Base-by-base conservation (phyloP, 495 filamentous ascomycete species). In the Lasiosphaeria miniovina region DNA sequence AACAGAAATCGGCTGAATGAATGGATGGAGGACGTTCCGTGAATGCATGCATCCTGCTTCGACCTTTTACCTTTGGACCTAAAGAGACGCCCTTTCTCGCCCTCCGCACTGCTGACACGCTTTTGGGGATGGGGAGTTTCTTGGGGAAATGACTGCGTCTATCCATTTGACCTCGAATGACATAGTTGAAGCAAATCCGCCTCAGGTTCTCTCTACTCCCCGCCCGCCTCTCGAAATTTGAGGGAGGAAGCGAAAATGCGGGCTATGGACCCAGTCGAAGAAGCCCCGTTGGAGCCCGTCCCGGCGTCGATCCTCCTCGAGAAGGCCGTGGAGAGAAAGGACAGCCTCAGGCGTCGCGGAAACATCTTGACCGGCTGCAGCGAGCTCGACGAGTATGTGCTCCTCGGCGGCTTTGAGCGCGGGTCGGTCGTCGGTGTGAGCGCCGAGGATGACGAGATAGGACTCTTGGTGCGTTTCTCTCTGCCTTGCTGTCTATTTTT, bases 351-450 rank as follows among this genome's bases (percentile, higher is more conserved):
- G 11, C 40, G 54, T 12, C 57, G 41, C 3, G 72, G 69, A 0
- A 57, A 58, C 2, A 38, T 74, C 31, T 34, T 52, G 49, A 77
- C 70, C 1, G 79, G 77, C 24, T 79, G 77, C 54, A 35, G 11
- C 10, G 78, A 75, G 48, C 63, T 84, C 34, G 80, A 84, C 65
- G 68, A 76, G 4, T 41, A 71, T 17, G 65, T 80, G 10, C 65
- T 83, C 14, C 59, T 74, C 12, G 75, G 72, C 15, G 79, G 80
- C 11, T 65, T 81, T 4, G 73, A 79, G 63, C 62, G 74, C 11
- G 81, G 80, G 1, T 59, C 65, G n/a, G 75, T 84, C 0, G 74
- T 81, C 0, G 82, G 80, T 0, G 55, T 83, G 40, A 84, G 80
- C 36, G 58, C 70, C 0, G 78, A 82, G 64, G 73, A 72, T 8